Percentiles rank a stretch among this genome's conserved stretches.
Evolutionary conservation across 2,329 filamentous ascomycete genomes (phyloP).

Genomic region (Ceratocystis papillata): DNA sequence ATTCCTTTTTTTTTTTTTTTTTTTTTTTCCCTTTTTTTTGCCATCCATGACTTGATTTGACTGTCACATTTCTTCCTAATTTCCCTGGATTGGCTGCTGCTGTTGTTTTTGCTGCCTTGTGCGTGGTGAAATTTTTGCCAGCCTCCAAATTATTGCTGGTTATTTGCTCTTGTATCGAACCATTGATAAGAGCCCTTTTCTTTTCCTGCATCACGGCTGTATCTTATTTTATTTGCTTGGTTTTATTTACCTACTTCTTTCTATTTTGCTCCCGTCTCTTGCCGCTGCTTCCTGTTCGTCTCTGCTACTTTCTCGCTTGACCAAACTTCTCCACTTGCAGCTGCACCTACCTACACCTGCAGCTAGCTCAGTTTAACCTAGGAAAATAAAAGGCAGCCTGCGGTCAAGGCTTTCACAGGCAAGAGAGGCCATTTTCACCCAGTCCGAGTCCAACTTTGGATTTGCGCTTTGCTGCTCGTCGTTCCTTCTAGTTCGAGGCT

Average conservation of each 20-base stretch:
- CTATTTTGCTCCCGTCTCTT: neutral
- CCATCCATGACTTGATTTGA: neutral
- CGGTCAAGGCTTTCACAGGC: conserved; percentile 7
- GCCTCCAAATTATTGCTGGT: neutral
- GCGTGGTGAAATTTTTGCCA: neutral
- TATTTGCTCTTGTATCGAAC: neutral
- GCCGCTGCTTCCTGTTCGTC: neutral
- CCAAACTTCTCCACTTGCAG: conserved; percentile 4
- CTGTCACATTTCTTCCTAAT: neutral
- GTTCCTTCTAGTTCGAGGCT: neutral
- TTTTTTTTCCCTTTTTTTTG: neutral
- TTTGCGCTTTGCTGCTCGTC: conserved; percentile 4
- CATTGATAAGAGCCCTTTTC: neutral
- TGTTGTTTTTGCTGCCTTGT: neutral
- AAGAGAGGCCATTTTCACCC: neutral
- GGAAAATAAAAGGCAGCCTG: conserved; percentile 2
- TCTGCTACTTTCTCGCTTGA: neutral
- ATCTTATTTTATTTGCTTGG: too few species aligned
- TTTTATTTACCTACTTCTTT: neutral
- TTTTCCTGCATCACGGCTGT: neutral
- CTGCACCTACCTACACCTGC: conserved; percentile 12
- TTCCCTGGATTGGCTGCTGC: neutral
- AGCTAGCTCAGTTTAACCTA: conserved; percentile 11
- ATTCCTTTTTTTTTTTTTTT: neutral
- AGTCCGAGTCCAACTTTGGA: conserved; percentile 6